phyloP scores from a whole-genome alignment of 768 basidiomycete genomes.

The Amanita phalloides region DNA sequence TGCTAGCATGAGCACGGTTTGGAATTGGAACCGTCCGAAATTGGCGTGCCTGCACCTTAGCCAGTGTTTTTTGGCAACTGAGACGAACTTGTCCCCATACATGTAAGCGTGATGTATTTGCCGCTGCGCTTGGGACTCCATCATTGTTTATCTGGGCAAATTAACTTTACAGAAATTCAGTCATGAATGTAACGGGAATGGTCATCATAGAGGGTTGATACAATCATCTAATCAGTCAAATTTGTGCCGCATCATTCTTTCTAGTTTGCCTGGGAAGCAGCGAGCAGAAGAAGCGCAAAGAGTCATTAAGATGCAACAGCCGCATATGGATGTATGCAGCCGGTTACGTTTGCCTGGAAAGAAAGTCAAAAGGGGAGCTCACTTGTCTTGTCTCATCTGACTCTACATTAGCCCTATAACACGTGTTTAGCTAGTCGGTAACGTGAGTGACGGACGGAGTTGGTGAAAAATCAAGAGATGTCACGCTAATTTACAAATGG shows the following conservation, averaged over 20 bases:
- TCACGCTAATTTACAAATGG: not conserved
- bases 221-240: conserved; percentile 1
- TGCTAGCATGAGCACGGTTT: too few species aligned
- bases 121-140: not conserved
- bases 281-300: not conserved
- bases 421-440: not conserved
- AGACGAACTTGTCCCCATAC: not conserved
- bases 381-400: conserved; percentile 2
- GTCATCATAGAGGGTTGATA: not conserved
- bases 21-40: not conserved
- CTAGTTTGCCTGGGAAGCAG: not conserved
- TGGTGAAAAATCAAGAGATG: not conserved
- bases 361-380: not conserved
- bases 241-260: not conserved
- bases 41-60: not conserved
- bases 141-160: not conserved
- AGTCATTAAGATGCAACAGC: not conserved
- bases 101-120: not conserved
- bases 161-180: not conserved
- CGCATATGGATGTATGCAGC: not conserved
- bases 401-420: not conserved
- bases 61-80: not conserved
- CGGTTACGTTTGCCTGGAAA: not conserved
- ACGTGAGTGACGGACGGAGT: not conserved
- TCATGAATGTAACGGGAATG: conserved; percentile 2